Base-by-base conservation (phyloP, 106 monocot species). In the Dendrobium officinale region DNA sequence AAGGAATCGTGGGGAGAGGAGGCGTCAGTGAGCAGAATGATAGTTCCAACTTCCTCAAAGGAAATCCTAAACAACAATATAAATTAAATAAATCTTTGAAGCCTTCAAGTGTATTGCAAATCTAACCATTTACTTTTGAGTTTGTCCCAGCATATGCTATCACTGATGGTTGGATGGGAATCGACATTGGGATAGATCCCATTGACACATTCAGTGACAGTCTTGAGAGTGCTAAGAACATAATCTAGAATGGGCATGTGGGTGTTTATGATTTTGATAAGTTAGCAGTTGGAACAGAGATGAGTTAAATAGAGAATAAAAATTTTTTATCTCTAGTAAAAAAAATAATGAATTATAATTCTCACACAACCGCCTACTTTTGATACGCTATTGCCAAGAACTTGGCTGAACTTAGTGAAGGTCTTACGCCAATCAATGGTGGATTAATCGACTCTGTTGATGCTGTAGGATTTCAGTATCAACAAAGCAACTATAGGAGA, bases 161-260 rank as follows among this genome's bases (percentile, higher is more conserved):
- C 37, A 83, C 89, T 19, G 91, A 92, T 78, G 91, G 89, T 24
- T 92, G 91, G 91, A 87, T 92, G 91, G 91, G 91, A 56, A 87
- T 92, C 24, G 91, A 92, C 56, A 74, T 92, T 44, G 91, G 91
- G 10, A 89, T 89, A 11, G 91, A 92, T 55, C 77, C 91, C 59
- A 91, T 82, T 86, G 82, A 86, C 29, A 82, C 83, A n/a, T 91
- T 88, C 77, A 78, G 73, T 18, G 84, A 84, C 74, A 41, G 86
- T 59, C 81, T 91, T 72, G 86, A 86, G 18, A 84, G 48, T 47
- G 82, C 82, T 66, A 55, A 84, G 56, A 88, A 86, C 18, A 81
- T 91, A 42, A 88, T 91, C 59, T 91, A 88, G 91, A 91, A 91
- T 44, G 91, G 91, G 22, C 91, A 88, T 44, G 88, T 91, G 91